Conservation (phyloP, 108 stramenopile genomes). For the Nitzschia sp. region DNA sequence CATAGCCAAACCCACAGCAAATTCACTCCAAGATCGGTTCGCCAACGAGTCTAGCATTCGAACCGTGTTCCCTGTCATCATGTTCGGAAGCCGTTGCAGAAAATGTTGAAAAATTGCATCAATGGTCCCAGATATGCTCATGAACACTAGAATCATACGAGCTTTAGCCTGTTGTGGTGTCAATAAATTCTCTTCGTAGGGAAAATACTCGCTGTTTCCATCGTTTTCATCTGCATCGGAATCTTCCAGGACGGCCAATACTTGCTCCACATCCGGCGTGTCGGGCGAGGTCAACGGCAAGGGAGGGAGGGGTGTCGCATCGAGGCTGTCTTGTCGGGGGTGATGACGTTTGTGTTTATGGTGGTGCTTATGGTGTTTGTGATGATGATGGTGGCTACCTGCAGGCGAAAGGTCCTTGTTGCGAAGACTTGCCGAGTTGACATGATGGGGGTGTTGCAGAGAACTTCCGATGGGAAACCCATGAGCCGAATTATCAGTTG, state of each 20-base stretch:
- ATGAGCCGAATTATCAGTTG: too few species aligned
- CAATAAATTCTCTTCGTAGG: background rate
- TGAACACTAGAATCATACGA: background rate
- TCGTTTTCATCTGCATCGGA: background rate
- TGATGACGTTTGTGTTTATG: background rate
- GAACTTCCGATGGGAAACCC: too few species aligned
- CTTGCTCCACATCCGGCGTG: background rate
- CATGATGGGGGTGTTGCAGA: too few species aligned
- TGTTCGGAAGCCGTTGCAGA: slow-evolving; percentile 24
- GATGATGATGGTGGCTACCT: too few species aligned
- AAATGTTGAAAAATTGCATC: background rate
- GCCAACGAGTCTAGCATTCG: slow-evolving; percentile 15
- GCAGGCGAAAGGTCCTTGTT: too few species aligned
- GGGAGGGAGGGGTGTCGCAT: background rate
- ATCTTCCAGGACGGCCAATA: background rate
- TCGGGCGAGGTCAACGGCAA: background rate
- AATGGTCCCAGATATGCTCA: background rate
- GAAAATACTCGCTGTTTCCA: background rate
- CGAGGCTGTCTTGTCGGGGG: background rate
- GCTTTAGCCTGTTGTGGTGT: background rate
- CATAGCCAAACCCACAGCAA: background rate
- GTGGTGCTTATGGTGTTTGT: too few species aligned
- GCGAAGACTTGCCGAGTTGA: too few species aligned
- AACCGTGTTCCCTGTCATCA: slow-evolving; percentile 44
- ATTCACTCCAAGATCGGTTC: background rate